Conservation (phyloP, 257 asterid species). For the Lycium ferocissimum region DNA sequence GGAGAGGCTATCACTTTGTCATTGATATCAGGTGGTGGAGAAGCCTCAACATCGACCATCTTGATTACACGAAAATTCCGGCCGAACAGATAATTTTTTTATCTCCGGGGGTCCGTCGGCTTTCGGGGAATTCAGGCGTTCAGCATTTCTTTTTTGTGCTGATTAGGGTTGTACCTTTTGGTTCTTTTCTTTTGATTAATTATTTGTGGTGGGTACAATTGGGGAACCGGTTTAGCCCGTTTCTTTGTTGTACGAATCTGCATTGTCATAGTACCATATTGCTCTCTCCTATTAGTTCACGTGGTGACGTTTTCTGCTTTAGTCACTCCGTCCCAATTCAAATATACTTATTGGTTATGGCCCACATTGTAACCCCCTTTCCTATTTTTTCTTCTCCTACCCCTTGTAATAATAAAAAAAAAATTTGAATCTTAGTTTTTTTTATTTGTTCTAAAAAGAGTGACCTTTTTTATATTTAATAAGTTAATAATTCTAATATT, state of each 20-base stretch:
- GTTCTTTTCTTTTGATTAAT: not conserved
- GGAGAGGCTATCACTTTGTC: constrained; percentile 15
- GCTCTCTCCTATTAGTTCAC: too few relatives aligned
- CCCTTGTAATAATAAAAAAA: too few relatives aligned
- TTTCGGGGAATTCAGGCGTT: constrained; percentile 22
- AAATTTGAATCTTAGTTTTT: too few relatives aligned
- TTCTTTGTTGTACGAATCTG: not conserved
- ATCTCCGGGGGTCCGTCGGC: constrained; percentile 17
- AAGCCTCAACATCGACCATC: constrained; percentile 26
- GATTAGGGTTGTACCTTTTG: constrained; percentile 48
- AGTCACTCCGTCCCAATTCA: too few relatives aligned
- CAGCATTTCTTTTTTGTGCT: constrained; percentile 26
- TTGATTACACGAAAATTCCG: not conserved
- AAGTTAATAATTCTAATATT: too few relatives aligned
- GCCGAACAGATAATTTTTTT: too few relatives aligned
- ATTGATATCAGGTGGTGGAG: constrained; percentile 31
- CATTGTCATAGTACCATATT: not conserved
- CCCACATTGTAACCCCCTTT: too few relatives aligned
- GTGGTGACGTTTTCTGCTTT: too few relatives aligned
- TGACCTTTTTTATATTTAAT: too few relatives aligned
- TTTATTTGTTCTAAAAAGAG: too few relatives aligned
- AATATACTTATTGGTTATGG: too few relatives aligned
- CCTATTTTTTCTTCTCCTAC: too few relatives aligned
- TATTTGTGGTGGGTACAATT: not conserved
- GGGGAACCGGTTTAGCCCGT: constrained; percentile 9